phyloP scores from a whole-genome alignment of 2,329 filamentous ascomycete genomes.

The Colletotrichum melonis region DNA sequence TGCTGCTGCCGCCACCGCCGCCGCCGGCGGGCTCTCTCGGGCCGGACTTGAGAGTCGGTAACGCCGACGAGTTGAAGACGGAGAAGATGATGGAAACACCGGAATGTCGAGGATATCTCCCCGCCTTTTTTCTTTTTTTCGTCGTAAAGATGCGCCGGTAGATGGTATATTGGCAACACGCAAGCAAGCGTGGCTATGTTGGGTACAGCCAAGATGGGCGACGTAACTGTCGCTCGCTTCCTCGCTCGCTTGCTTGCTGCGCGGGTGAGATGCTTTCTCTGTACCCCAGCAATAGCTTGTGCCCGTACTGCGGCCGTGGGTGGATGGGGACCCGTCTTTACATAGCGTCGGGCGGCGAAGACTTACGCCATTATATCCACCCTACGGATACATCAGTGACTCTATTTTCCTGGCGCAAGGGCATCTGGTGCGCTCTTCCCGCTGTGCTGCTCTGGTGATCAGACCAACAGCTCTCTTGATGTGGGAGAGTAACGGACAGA shows the following conservation, averaged over 20 bases:
- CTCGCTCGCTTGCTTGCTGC: background rate
- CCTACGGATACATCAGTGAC: background rate
- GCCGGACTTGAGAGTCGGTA: conserved; percentile 3
- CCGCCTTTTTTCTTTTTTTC: background rate
- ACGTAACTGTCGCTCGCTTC: background rate
- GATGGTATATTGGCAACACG: conserved; percentile 20
- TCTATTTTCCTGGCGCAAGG: conserved; percentile 24
- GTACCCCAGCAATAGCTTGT: background rate
- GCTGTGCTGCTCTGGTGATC: background rate
- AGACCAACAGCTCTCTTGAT: background rate
- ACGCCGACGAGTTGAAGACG: background rate
- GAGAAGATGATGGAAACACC: background rate
- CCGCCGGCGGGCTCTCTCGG: background rate
- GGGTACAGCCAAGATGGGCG: conserved; percentile 20
- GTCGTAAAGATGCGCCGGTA: background rate
- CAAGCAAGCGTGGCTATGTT: conserved; percentile 33
- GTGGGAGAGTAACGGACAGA: background rate
- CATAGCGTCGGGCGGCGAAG: conserved; percentile 14
- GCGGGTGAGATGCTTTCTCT: background rate
- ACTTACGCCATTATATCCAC: conserved; percentile 33
- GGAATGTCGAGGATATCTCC: background rate
- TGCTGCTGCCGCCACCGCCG: background rate
- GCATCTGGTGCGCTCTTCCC: background rate
- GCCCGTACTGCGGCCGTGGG: background rate
- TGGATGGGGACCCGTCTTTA: background rate